Evolutionary conservation across 1,139 yeast species (phyloP).

Genomic region (Saccharomycopsis hybrid): DNA sequence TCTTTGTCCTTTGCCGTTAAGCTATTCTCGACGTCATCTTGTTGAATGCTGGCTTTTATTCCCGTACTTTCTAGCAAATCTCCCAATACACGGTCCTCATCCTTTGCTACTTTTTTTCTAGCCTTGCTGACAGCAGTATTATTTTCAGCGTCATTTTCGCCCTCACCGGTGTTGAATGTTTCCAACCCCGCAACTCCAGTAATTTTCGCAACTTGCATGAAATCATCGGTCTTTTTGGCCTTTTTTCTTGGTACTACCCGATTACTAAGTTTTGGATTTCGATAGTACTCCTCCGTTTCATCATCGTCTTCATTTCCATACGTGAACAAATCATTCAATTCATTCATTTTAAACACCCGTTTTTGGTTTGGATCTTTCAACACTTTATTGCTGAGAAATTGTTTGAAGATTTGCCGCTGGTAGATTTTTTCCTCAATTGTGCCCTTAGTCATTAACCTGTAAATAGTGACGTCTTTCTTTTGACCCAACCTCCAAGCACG

Average conservation of each 20-base stretch:
- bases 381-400: constrained; percentile 86
- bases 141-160: constrained; percentile 39
- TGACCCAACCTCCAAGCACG: constrained; percentile 98
- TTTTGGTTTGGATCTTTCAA: constrained; percentile 93
- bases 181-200: constrained; percentile 41
- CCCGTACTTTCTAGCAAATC: constrained; percentile 69
- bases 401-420: constrained; percentile 94
- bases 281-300: constrained; percentile 32
- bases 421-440: constrained; percentile 95
- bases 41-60: constrained; percentile 70
- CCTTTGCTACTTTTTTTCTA: constrained; percentile 30
- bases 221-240: constrained; percentile 39
- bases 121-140: not conserved
- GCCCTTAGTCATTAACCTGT: constrained; percentile 89
- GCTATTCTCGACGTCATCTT: constrained; percentile 67
- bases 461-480: constrained; percentile 86
- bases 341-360: constrained; percentile 86
- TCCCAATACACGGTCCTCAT: constrained; percentile 61
- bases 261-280: constrained; percentile 32
- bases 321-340: constrained; percentile 81
- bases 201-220: constrained; percentile 45
- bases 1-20: constrained; percentile 43
- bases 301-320: constrained; percentile 68
- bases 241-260: constrained; percentile 28
- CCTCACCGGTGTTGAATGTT: constrained; percentile 42